Evolutionary conservation across 2,329 filamentous ascomycete genomes (phyloP).

Genomic region (Mariannaea elegans): DNA sequence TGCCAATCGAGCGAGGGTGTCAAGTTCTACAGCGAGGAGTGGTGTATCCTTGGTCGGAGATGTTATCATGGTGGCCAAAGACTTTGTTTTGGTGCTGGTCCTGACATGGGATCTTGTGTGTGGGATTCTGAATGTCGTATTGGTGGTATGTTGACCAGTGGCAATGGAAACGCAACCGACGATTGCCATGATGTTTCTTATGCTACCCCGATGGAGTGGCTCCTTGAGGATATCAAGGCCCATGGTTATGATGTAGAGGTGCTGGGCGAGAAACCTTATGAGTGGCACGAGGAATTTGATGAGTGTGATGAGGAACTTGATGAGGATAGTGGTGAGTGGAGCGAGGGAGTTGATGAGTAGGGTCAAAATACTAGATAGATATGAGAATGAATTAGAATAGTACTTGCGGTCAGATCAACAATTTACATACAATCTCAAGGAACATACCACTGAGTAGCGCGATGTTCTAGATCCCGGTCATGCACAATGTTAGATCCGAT

Average conservation of each 20-base stretch:
- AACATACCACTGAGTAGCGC: too few species aligned
- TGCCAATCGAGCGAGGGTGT: background rate
- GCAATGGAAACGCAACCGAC: background rate
- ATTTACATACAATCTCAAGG: too few species aligned
- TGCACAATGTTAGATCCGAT: too few species aligned
- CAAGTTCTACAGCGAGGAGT: conserved; percentile 16
- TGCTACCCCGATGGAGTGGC: conserved; percentile 20
- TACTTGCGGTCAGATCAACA: too few species aligned
- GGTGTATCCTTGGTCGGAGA: conserved; percentile 7
- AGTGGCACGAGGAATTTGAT: too few species aligned
- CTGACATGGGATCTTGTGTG: conserved; percentile 13
- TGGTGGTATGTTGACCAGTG: background rate
- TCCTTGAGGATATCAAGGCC: conserved; percentile 9
- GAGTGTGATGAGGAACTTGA: too few species aligned
- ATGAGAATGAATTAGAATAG: too few species aligned
- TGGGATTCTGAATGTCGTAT: conserved; percentile 1
- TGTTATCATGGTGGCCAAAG: background rate
- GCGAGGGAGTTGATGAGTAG: too few species aligned
- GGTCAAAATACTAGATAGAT: too few species aligned
- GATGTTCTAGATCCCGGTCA: too few species aligned
- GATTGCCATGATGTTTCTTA: background rate
- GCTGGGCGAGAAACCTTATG: too few species aligned
- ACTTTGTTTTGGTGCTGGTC: fast-evolving
- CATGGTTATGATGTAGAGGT: conserved; percentile 13
- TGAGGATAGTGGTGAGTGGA: too few species aligned